Base-by-base conservation (phyloP, 208 protist genomes). In the Porcisia hertigi region DNA sequence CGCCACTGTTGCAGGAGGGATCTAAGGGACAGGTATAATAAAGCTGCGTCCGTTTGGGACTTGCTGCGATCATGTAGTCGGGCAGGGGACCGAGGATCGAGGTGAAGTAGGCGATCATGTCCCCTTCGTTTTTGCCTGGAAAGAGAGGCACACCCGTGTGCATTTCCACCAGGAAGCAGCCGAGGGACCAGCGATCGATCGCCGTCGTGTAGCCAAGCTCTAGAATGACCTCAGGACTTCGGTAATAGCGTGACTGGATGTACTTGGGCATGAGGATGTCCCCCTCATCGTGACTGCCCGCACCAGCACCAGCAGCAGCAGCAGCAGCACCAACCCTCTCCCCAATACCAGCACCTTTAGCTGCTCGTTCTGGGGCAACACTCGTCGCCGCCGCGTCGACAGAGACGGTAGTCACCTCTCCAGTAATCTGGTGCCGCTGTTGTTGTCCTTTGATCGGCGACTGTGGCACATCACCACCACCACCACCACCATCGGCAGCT, bases 141-240 rank as follows among this genome's bases (percentile, higher is more conserved):
- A 99, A 99, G 12, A 99, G 80, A 16, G 98, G 98, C n/a, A 88
- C 75, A 14, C 98, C 99, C 11, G 95, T 99, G 90, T 99, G 97
- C 70, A 99, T 88, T 82, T 99, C 99, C 4, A 99, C 98, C 1
- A 99, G 77, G 69, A 99, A 98, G 82, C 99, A 99, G 11, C 97
- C 99, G 8, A 99, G 85, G 11, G 88, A 97, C 99, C 99, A 99
- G 80, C 99, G 99, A 83, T 99, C 99, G 73, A 99, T 99, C 4
- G 92, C 78, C 34, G 82, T 92, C 16, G 85, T 90, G 89, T 99
- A 99, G 49, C 90, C 86, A 14, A 98, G 82, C 69, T 98, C 98
- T 16, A 99, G 88, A 34, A 99, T 91, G 23, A 99, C 98, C 97
- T 92, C 99, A 0, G 94, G 94, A 73, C 94, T 98, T 77, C 99